Conservation (phyloP, 192 early-diverging fungal species). For the Coemansia sp. region DNA sequence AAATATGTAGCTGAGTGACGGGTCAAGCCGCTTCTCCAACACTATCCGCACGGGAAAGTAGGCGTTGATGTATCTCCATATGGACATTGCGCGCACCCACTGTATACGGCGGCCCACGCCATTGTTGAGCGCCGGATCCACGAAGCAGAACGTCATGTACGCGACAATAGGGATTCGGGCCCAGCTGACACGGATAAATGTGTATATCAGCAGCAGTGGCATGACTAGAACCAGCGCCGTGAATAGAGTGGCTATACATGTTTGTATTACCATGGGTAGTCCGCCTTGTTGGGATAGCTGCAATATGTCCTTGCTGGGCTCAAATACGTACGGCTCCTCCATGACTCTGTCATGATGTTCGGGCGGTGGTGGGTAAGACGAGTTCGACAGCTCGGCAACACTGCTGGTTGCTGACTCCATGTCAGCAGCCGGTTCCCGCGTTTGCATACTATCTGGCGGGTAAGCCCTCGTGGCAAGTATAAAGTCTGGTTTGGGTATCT, state of each 20-base stretch:
- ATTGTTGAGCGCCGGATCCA: conserved; percentile 42
- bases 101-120: conserved; percentile 59
- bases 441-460: background rate
- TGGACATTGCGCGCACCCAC: conserved; percentile 53
- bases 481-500: background rate
- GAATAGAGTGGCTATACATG: conserved; percentile 31
- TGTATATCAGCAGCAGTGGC: conserved; percentile 20
- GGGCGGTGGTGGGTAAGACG: background rate
- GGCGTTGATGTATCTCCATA: conserved; percentile 81
- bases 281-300: conserved; percentile 32
- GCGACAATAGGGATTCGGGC: conserved; percentile 30
- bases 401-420: background rate
- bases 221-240: conserved; percentile 35
- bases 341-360: background rate
- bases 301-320: conserved; percentile 36
- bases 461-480: background rate
- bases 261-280: conserved; percentile 22
- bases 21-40: conserved; percentile 82
- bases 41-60: conserved; percentile 82
- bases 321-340: conserved; percentile 36
- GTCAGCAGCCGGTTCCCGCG: background rate
- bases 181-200: conserved; percentile 26
- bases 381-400: background rate
- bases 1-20: conserved; percentile 85
- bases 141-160: conserved; percentile 44